These are phyloP conservation scores for Salpingoeca rosetta DNA, from an alignment of 78 protist genomes.

Conservation along the genomic window DNA sequence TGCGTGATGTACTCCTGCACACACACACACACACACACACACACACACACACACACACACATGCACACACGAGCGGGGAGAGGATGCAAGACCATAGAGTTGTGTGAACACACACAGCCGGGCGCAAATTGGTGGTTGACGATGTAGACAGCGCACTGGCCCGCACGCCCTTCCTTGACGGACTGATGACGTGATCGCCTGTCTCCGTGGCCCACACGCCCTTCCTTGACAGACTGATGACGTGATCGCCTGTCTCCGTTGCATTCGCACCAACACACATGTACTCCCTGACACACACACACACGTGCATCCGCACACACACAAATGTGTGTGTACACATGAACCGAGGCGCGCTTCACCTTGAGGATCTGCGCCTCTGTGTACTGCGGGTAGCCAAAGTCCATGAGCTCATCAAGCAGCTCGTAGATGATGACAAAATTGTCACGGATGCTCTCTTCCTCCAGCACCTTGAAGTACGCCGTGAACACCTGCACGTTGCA, in stretches of 20 bases:
- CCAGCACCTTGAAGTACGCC: constrained; percentile 11
- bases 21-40: too few relatives aligned
- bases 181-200: too few relatives aligned
- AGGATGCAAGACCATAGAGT: constrained; percentile 60
- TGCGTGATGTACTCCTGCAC: constrained; percentile 73
- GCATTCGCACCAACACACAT: background rate
- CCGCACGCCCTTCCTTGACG: too few relatives aligned
- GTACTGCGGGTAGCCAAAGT: constrained; percentile 93
- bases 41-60: too few relatives aligned
- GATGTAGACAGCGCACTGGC: too few relatives aligned
- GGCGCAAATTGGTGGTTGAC: background rate
- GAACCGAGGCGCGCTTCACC: too few relatives aligned
- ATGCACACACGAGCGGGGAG: too few relatives aligned
- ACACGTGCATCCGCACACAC: too few relatives aligned
- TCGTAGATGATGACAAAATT: constrained; percentile 69
- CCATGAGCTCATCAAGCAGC: constrained; percentile 93
- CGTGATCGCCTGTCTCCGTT: too few relatives aligned
- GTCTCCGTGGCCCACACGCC: too few relatives aligned
- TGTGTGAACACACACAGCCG: constrained; percentile 33
- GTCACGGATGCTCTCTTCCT: constrained; percentile 51
- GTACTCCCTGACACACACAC: background rate
- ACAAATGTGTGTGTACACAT: too few relatives aligned
- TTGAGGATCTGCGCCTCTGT: constrained; percentile 70
- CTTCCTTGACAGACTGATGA: too few relatives aligned
- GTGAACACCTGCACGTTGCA: constrained; percentile 20